Evolutionary conservation across 2,329 filamentous ascomycete species (phyloP).

Genomic region (Exserohilum rostratum): DNA sequence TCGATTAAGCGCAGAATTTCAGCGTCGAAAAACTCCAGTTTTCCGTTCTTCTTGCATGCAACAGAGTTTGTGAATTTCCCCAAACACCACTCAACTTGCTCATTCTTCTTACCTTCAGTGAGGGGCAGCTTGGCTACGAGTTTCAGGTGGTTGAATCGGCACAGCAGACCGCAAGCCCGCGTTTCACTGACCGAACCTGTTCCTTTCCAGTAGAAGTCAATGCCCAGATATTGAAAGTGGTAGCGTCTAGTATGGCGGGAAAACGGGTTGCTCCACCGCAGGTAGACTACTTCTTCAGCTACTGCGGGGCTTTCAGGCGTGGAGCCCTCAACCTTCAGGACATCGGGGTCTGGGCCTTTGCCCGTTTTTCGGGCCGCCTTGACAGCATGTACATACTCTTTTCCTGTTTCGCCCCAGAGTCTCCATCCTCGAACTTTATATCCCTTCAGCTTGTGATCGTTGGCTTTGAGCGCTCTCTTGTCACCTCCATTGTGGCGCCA

Average conservation of each 20-base stretch:
- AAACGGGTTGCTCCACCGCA: constrained; percentile 36
- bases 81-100: constrained; percentile 29
- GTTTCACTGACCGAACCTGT: constrained; percentile 36
- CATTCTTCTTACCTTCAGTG: background rate
- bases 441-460: constrained; percentile 27
- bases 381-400: constrained; percentile 31
- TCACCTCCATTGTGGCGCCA: constrained; percentile 29
- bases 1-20: constrained; percentile 25
- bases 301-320: background rate
- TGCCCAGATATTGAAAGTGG: constrained; percentile 30
- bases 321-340: background rate
- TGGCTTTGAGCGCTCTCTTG: constrained; percentile 12
- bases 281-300: constrained; percentile 32
- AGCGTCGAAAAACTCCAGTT: constrained; percentile 34
- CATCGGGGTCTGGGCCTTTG: constrained; percentile 21
- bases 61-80: constrained; percentile 38
- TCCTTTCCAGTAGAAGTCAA: constrained; percentile 47
- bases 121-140: constrained; percentile 25
- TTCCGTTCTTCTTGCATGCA: constrained; percentile 33
- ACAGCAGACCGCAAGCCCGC: constrained; percentile 26
- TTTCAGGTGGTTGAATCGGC: constrained; percentile 42
- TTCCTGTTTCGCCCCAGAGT: constrained; percentile 42
- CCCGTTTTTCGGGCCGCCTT: constrained; percentile 23
- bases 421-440: constrained; percentile 41
- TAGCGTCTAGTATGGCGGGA: constrained; percentile 36